Evolutionary conservation across 192 early-diverging fungal genomes (phyloP).

Genomic region (Entomortierella parvispora): DNA sequence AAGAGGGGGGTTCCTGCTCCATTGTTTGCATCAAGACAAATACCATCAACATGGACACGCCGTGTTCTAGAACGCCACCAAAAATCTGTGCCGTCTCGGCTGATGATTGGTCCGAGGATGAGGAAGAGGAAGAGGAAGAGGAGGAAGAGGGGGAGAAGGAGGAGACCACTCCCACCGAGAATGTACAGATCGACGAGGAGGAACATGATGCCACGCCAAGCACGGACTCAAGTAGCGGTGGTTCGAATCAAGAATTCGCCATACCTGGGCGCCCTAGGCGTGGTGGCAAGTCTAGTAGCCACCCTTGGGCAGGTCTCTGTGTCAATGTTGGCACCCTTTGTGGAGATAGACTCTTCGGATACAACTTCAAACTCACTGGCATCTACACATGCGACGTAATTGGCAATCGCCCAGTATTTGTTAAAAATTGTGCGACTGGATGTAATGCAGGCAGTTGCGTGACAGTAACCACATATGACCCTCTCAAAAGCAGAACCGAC

Average conservation of each 20-base stretch:
- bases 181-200: too few species aligned
- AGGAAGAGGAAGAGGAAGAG: neutral
- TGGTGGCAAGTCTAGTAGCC: neutral
- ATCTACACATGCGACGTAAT: conserved; percentile 6
- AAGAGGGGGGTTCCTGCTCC: neutral
- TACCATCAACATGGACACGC: neutral
- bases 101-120: neutral
- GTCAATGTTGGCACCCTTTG: conserved; percentile 5
- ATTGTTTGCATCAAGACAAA: too few species aligned
- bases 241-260: neutral
- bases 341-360: conserved; percentile 15
- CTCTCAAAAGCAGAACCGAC: neutral
- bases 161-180: neutral
- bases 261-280: too few species aligned
- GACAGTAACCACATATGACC: neutral
- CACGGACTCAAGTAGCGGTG: neutral
- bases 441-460: neutral
- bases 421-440: neutral
- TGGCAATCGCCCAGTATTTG: neutral
- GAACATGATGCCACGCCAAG: too few species aligned
- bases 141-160: neutral
- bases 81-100: neutral
- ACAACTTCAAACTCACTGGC: conserved; percentile 10
- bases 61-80: neutral
- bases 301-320: conserved; percentile 11